These are phyloP conservation scores for Pichia sp. DNA, from an alignment of 1,139 yeast species.

Conservation along the genomic window DNA sequence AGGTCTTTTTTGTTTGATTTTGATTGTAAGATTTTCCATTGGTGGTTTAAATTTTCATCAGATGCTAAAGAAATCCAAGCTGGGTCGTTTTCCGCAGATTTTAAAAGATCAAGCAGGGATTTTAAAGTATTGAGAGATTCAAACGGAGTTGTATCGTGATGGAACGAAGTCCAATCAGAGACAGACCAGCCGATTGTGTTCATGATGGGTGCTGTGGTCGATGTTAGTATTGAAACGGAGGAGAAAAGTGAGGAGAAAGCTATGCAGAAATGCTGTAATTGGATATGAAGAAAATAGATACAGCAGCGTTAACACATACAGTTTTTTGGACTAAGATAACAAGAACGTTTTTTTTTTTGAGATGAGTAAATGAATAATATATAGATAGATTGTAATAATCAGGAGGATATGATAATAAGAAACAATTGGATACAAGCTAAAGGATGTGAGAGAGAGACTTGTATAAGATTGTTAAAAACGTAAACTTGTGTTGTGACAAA, in stretches of 20 bases:
- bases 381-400: not conserved
- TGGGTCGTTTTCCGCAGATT: constrained; percentile 53
- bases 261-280: not conserved
- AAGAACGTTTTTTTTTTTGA: no score
- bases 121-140: constrained; percentile 43
- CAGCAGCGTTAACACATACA: not conserved
- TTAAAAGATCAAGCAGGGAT: constrained; percentile 41
- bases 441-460: not conserved
- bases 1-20: constrained; percentile 44
- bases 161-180: constrained; percentile 66
- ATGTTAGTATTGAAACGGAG: not conserved
- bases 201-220: constrained; percentile 5
- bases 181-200: constrained; percentile 52
- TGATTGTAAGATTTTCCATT: constrained; percentile 72
- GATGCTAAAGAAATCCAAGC: constrained; percentile 86
- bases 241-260: not conserved
- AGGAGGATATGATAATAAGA: not conserved
- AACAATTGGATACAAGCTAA: not conserved
- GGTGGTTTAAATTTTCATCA: constrained; percentile 54
- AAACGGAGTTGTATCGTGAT: constrained; percentile 53
- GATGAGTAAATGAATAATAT: not conserved
- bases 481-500: not conserved
- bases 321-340: not conserved
- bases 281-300: no score
- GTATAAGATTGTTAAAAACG: not conserved